These are phyloP conservation scores for Fusarium camptoceras DNA, from an alignment of 2,329 filamentous ascomycete genomes.

Conservation along the genomic window DNA sequence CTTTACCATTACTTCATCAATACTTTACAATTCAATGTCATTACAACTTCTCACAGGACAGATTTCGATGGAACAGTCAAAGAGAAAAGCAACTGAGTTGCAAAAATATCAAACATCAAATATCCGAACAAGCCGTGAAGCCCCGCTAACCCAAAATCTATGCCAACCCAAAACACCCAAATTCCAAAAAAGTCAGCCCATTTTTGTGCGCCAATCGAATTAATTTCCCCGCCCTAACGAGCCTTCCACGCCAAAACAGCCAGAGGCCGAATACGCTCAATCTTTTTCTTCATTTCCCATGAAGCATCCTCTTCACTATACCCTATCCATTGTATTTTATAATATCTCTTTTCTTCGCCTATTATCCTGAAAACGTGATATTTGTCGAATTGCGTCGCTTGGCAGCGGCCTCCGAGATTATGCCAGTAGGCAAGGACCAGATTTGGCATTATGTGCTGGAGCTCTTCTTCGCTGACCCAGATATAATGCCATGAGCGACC, in stretches of 20 bases:
- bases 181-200: background rate
- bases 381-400: background rate
- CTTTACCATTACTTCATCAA: accelerated
- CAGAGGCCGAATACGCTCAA: conserved; percentile 3
- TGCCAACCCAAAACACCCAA: background rate
- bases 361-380: conserved; percentile 16
- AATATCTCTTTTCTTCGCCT: background rate
- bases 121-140: background rate
- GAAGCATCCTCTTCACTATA: conserved; percentile 11
- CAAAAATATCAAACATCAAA: background rate
- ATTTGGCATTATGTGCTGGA: conserved; percentile 1
- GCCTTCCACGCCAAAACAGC: conserved; percentile 18
- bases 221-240: background rate
- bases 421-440: conserved; percentile 13
- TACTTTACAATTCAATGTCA: background rate
- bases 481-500: background rate
- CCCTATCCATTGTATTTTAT: conserved; percentile 22
- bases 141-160: background rate
- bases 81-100: too few species aligned
- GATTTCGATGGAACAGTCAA: background rate
- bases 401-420: conserved; percentile 9
- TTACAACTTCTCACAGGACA: background rate
- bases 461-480: conserved; percentile 9
- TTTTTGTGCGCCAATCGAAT: conserved; percentile 9
- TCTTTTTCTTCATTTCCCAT: conserved; percentile 16